Conservation (phyloP, 495 filamentous ascomycete species). For the Podospora conica region DNA sequence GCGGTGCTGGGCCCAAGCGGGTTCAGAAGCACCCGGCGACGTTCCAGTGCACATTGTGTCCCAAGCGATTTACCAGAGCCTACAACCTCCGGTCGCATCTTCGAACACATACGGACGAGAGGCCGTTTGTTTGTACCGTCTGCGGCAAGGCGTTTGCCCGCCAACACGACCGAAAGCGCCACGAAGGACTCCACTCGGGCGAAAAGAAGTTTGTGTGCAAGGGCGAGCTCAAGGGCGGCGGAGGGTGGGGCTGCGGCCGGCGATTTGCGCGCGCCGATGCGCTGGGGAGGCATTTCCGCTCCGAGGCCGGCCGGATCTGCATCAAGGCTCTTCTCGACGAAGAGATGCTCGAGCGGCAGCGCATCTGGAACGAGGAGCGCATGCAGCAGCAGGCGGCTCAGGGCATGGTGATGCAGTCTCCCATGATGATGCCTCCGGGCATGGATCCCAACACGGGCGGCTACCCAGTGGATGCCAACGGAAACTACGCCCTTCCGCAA, state of each 20-base stretch:
- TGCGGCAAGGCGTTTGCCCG: slow-evolving; percentile 94
- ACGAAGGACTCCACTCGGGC: slow-evolving; percentile 84
- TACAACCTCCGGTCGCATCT: slow-evolving; percentile 90
- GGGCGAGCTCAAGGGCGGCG: slow-evolving; percentile 74
- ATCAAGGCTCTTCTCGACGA: slow-evolving; percentile 93
- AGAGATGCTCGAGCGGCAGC: slow-evolving; percentile 71
- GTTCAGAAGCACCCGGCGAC: slow-evolving; percentile 94
- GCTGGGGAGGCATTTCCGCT: slow-evolving; percentile 91
- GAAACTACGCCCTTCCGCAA: slow-evolving; percentile 69
- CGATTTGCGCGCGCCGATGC: slow-evolving; percentile 94
- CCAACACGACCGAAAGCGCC: slow-evolving; percentile 88
- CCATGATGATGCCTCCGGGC: slow-evolving; percentile 35
- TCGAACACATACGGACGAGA: slow-evolving; percentile 86
- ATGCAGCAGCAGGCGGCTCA: slow-evolving; percentile 50
- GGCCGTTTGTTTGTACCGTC: slow-evolving; percentile 90
- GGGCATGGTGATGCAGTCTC: slow-evolving; percentile 39
- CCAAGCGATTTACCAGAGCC: slow-evolving; percentile 81
- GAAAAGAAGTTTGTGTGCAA: slow-evolving; percentile 98
- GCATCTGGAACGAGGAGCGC: slow-evolving; percentile 59
- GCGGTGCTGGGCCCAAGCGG: slow-evolving; percentile 53
- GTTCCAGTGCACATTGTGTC: slow-evolving; percentile 79
- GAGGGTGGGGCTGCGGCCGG: slow-evolving; percentile 87
- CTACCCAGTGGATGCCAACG: slow-evolving; percentile 46
- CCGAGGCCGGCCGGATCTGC: slow-evolving; percentile 89
- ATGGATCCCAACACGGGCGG: slow-evolving; percentile 40